Conservation (phyloP, 176 grass and related monocot species). For the maize (Zea mays) region Zm-B73-REFERENCE-NAM-5.0 NC_050096.1:39676001-39676500, state of each 20-base stretch:
- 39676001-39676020: no score
- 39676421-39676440: slow-evolving; percentile 43
- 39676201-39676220: slow-evolving; percentile 51
- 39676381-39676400: slow-evolving; percentile 53
- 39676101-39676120: neutral
- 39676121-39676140: slow-evolving; percentile 24
- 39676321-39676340: slow-evolving; percentile 48
- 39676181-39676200: slow-evolving; percentile 50
- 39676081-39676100: no score
- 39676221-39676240: slow-evolving; percentile 32
- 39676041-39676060: no score
- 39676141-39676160: slow-evolving; percentile 21
- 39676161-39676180: slow-evolving; percentile 52
- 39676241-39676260: slow-evolving; percentile 3
- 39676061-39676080: neutral
- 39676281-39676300: slow-evolving; percentile 54
- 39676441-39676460: slow-evolving; percentile 61
- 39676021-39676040: neutral
- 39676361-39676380: slow-evolving; percentile 37
- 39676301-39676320: slow-evolving; percentile 39
- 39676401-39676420: slow-evolving; percentile 66
- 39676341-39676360: slow-evolving; percentile 38
- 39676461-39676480: slow-evolving; percentile 38
- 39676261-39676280: slow-evolving; percentile 48
- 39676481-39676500: slow-evolving; percentile 66